A percentile compares a stretch with the other conserved stretches of the same genome.
Conservation (phyloP, 176 grass and related monocot species). For the Guadua angustifolia region DNA sequence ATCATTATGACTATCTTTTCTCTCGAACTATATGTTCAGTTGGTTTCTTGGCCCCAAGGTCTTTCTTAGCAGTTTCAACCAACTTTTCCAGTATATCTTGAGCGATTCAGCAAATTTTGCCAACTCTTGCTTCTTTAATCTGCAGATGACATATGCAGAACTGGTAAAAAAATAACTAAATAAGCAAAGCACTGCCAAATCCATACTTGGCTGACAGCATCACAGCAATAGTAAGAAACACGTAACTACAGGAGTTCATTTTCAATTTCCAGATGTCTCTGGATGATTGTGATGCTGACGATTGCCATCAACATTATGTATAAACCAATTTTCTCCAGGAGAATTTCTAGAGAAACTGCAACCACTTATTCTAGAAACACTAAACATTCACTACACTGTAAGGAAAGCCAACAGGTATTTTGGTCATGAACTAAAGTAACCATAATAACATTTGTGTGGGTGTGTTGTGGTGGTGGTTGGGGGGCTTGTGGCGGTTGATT, state of each 20-base stretch:
- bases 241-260: not conserved
- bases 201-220: not conserved
- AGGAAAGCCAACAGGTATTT: not conserved
- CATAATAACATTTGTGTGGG: not conserved
- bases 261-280: not conserved
- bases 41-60: slow-evolving; percentile 40
- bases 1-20: slow-evolving; percentile 74
- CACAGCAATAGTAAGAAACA: slow-evolving; percentile 11
- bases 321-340: not conserved
- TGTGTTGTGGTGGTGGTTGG: too few relatives aligned
- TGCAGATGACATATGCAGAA: slow-evolving; percentile 43
- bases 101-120: slow-evolving; percentile 56
- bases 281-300: not conserved
- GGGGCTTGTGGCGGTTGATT: not conserved
- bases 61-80: slow-evolving; percentile 49
- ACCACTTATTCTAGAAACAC: not conserved
- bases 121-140: slow-evolving; percentile 67
- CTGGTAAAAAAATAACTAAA: not conserved
- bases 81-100: slow-evolving; percentile 54
- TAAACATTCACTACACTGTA: not conserved
- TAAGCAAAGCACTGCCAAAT: slow-evolving; percentile 8
- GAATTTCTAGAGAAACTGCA: not conserved
- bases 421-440: not conserved
- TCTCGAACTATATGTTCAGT: slow-evolving; percentile 54
- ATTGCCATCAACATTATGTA: slow-evolving; percentile 8